phyloP scores from a whole-genome alignment of 768 basidiomycete genomes.

The Mycena leptocephala region DNA sequence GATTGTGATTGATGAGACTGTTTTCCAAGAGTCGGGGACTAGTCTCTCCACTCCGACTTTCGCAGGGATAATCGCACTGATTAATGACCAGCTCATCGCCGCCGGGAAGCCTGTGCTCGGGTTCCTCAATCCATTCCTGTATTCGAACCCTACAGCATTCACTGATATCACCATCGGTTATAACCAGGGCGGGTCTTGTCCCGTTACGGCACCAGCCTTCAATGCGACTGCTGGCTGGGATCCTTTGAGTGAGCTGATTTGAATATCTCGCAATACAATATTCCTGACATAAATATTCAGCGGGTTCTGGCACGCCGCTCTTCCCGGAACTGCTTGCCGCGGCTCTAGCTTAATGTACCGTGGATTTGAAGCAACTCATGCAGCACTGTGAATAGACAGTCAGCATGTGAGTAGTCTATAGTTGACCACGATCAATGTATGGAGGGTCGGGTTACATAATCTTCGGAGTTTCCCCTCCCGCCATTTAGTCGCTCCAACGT shows the following conservation, averaged over 20 bases:
- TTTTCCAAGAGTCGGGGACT: conserved; percentile 54
- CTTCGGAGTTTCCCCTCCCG: too few relatives aligned
- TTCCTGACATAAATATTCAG: background rate
- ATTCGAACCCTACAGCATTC: background rate
- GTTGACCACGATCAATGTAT: too few relatives aligned
- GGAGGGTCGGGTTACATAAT: too few relatives aligned
- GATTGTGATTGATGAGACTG: background rate
- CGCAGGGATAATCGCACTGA: conserved; percentile 57
- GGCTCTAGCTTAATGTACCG: conserved; percentile 2
- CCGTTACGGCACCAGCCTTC: background rate
- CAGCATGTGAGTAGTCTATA: too few relatives aligned
- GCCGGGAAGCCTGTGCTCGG: conserved; percentile 4
- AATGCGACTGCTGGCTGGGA: conserved; percentile 26
- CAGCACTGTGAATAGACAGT: background rate
- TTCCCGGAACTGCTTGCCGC: conserved; percentile 1
- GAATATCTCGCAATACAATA: background rate
- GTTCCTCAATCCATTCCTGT: conserved; percentile 3
- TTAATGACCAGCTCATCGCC: conserved; percentile 19
- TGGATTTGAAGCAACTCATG: background rate
- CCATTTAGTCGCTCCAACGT: too few relatives aligned
- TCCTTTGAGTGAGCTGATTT: conserved; percentile 20
- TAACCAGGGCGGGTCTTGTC: conserved; percentile 4
- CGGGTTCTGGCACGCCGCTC: conserved; percentile 13
- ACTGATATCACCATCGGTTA: conserved; percentile 7
- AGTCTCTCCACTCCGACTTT: conserved; percentile 62